Evolutionary conservation across 1,139 yeast species (phyloP).

Genomic region (Yamadazyma taylorii): DNA sequence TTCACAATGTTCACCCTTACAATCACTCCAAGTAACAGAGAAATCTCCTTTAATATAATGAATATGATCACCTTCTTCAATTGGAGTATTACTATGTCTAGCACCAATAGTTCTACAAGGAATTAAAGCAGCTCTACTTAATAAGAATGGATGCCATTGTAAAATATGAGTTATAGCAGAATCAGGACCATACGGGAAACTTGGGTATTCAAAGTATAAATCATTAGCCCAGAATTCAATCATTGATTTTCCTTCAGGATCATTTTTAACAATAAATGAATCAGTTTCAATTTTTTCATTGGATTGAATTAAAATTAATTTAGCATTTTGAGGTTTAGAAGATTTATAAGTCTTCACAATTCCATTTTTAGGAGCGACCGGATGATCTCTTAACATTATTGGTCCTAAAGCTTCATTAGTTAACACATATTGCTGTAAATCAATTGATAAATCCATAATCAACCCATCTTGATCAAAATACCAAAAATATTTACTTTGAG

Average conservation of each 20-base stretch:
- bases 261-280: conserved; percentile 69
- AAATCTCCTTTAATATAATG: conserved; percentile 64
- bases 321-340: conserved; percentile 51
- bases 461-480: conserved; percentile 74
- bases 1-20: conserved; percentile 53
- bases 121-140: conserved; percentile 70
- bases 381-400: conserved; percentile 62
- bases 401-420: conserved; percentile 56
- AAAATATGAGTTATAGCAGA: conserved; percentile 76
- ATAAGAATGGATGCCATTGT: conserved; percentile 89
- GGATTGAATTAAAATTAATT: conserved; percentile 67
- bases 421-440: conserved; percentile 57
- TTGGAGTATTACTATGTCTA: conserved; percentile 22
- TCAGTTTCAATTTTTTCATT: conserved; percentile 59
- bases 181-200: conserved; percentile 61
- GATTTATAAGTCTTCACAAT: conserved; percentile 68
- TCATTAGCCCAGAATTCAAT: conserved; percentile 77
- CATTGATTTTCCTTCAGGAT: conserved; percentile 60
- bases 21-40: conserved; percentile 58
- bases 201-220: conserved; percentile 61
- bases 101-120: conserved; percentile 51
- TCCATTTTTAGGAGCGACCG: conserved; percentile 68
- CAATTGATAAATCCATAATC: conserved; percentile 63
- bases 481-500: conserved; percentile 82
- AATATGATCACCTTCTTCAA: conserved; percentile 33